Percentiles rank a stretch among this genome's conserved stretches.
These are phyloP conservation scores for Pestalotiopsis sp. DNA, from an alignment of 2,329 filamentous ascomycete species.

Conservation along the genomic window DNA sequence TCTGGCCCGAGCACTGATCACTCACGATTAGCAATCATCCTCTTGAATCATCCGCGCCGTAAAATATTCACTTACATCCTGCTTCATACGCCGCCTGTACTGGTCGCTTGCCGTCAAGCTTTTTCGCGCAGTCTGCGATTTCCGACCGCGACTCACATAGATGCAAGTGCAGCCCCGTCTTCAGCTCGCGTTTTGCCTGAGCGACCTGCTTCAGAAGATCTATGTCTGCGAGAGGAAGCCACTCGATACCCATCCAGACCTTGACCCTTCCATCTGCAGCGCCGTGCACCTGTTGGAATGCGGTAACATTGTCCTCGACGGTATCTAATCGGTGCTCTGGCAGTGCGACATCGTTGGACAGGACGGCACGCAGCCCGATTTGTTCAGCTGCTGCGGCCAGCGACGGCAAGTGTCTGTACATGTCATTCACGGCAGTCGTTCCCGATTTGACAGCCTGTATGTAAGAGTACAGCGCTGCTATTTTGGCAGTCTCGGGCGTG, in stretches of 20 bases:
- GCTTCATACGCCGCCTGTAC: constrained; percentile 24
- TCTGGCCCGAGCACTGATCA: constrained; percentile 18
- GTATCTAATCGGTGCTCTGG: constrained; percentile 24
- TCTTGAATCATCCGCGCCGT: not conserved
- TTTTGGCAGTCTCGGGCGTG: constrained; percentile 15
- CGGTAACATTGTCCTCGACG: constrained; percentile 22
- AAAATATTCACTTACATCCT: constrained; percentile 3
- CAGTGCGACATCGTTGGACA: constrained; percentile 24
- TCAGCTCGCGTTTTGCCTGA: constrained; percentile 20
- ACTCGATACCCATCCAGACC: constrained; percentile 26
- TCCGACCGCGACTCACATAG: constrained; percentile 24
- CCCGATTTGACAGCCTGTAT: constrained; percentile 24
- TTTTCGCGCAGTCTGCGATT: constrained; percentile 18
- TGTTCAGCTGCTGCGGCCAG: constrained; percentile 23
- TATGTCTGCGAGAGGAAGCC: constrained; percentile 23
- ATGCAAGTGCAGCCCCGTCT: constrained; percentile 24
- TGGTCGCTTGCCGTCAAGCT: constrained; percentile 21
- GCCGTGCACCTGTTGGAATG: constrained; percentile 20
- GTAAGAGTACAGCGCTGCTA: constrained; percentile 23
- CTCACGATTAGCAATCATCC: not conserved
- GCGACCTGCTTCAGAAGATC: constrained; percentile 20
- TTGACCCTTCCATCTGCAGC: constrained; percentile 20
- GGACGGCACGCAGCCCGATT: constrained; percentile 24
- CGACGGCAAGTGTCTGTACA: constrained; percentile 25
- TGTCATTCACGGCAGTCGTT: constrained; percentile 27